Conservation (phyloP, 1,284 basidiomycete genomes). For the Ceratobasidium sp. region DNA sequence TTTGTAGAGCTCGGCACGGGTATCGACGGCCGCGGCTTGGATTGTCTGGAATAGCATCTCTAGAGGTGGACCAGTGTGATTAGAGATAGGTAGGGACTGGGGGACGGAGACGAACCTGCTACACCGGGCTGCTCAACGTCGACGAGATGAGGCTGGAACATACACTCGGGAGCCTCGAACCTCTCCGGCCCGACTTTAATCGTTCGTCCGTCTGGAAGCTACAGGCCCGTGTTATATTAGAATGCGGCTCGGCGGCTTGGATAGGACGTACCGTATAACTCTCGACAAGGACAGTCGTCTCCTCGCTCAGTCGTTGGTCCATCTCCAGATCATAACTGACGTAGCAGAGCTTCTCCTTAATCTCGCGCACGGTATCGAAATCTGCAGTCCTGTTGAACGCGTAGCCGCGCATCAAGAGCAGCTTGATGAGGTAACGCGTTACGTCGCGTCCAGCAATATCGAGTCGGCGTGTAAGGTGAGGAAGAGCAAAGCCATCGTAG, state of each 20-base stretch:
- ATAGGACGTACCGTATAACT: constrained; percentile 81
- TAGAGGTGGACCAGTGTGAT: constrained; percentile 49
- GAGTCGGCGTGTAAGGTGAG: constrained; percentile 91
- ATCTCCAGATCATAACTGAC: constrained; percentile 96
- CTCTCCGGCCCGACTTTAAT: constrained; percentile 99
- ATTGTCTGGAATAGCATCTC: constrained; percentile 98
- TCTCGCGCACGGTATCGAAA: constrained; percentile 98
- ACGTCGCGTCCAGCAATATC: constrained; percentile 99
- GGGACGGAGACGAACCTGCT: constrained; percentile 68
- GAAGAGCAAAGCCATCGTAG: constrained; percentile 95
- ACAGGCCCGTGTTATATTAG: constrained; percentile 9
- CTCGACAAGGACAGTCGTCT: constrained; percentile 96
- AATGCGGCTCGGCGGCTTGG: background rate
- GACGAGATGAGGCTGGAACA: constrained; percentile 99
- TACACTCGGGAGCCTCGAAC: constrained; percentile 99
- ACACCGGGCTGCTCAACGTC: constrained; percentile 98
- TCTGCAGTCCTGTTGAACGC: constrained; percentile 99
- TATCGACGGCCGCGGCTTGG: constrained; percentile 90
- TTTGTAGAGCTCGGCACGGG: constrained; percentile 93
- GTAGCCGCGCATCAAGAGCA: constrained; percentile 97
- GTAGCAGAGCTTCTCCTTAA: constrained; percentile 99
- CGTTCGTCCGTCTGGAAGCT: constrained; percentile 95
- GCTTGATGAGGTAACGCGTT: constrained; percentile 98
- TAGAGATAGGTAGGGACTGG: constrained; percentile 3
- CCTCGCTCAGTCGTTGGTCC: constrained; percentile 93